Evolutionary conservation across 1,284 basidiomycete genomes (phyloP).

Genomic region (Melampsora abietis-canadensis): DNA sequence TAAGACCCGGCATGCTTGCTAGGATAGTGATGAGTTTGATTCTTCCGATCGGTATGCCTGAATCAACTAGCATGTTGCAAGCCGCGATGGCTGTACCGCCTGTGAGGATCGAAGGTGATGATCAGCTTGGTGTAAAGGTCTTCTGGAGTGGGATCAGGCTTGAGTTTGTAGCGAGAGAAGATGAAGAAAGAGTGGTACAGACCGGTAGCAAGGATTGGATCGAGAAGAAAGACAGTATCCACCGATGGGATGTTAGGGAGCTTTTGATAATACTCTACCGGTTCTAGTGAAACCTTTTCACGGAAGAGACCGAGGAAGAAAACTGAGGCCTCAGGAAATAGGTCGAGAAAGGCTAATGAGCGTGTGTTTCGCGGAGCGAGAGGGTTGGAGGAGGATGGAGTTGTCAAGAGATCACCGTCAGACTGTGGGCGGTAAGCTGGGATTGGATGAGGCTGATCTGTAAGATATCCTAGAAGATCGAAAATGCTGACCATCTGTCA

Average conservation of each 20-base stretch:
- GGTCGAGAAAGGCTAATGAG: constrained; percentile 61
- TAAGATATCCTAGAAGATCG: not conserved
- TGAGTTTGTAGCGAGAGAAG: too few relatives aligned
- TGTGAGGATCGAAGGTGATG: not conserved
- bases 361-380: not conserved
- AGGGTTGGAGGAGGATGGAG: not conserved
- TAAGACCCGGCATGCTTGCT: constrained; percentile 71
- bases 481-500: constrained; percentile 69
- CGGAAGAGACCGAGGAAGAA: constrained; percentile 87
- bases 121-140: constrained; percentile 12
- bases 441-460: not conserved
- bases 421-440: not conserved
- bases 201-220: constrained; percentile 86
- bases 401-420: not conserved
- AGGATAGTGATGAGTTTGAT: constrained; percentile 82
- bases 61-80: constrained; percentile 51
- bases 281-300: constrained; percentile 82
- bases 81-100: constrained; percentile 46
- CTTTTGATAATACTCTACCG: constrained; percentile 95
- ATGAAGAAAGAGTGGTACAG: not conserved
- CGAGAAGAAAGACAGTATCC: constrained; percentile 78
- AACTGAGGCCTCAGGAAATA: constrained; percentile 81
- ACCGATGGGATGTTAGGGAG: constrained; percentile 72
- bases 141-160: not conserved
- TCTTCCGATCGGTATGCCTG: constrained; percentile 55